Conservation (phyloP, 192 early-diverging fungal genomes). For the Backusella tarrabulga region DNA sequence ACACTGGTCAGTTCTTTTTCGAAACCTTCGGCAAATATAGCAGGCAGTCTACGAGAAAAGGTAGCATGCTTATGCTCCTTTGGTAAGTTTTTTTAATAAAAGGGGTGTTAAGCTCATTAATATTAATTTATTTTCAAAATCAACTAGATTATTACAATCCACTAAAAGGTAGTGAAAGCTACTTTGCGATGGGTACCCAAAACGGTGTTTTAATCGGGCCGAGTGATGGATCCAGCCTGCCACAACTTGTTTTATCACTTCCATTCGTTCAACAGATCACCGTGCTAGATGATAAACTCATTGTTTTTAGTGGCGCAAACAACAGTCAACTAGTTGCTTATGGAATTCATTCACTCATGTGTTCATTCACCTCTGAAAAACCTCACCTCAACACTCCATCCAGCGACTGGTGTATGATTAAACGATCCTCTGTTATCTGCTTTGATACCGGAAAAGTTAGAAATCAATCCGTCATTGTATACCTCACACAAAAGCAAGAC, state of each 20-base stretch:
- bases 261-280: neutral
- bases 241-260: neutral
- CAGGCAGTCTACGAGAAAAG: neutral
- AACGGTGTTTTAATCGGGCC: neutral
- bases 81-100: neutral
- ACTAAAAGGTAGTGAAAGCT: neutral
- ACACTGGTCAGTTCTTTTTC: neutral
- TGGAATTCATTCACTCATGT: neutral
- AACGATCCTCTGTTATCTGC: neutral
- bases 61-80: neutral
- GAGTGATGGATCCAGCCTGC: neutral
- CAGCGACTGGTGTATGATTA: neutral
- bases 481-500: neutral
- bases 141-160: neutral
- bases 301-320: neutral
- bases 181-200: neutral
- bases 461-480: conserved; percentile 1
- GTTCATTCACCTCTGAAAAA: neutral
- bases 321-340: neutral
- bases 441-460: neutral
- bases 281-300: neutral
- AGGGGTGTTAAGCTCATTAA: no score
- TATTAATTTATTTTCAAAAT: neutral
- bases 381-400: neutral
- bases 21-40: neutral